These are phyloP conservation scores for Rhizopogon rudus DNA, from an alignment of 768 basidiomycete genomes.

Conservation along the genomic window DNA sequence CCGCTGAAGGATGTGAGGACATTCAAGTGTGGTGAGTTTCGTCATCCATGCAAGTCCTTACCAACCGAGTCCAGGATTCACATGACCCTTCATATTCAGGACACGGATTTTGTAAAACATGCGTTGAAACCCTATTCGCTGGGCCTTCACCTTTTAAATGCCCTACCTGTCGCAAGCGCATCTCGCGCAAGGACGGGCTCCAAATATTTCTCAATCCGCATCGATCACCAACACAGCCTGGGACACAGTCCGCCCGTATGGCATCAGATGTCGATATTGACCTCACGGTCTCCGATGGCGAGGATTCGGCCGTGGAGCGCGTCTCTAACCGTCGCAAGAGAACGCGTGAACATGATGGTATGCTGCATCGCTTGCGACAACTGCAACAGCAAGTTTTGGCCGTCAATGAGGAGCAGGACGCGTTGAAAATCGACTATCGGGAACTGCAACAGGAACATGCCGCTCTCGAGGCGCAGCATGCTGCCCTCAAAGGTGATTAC, in stretches of 20 bases:
- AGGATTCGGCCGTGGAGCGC: neutral
- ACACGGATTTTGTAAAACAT: constrained; percentile 28
- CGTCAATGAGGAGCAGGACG: neutral
- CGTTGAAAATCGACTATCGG: neutral
- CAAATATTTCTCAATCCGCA: constrained; percentile 21
- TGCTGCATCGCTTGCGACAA: neutral
- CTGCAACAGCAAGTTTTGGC: neutral
- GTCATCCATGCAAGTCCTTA: neutral
- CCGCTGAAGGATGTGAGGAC: constrained; percentile 21
- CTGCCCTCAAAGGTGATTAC: neutral
- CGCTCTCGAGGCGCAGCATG: constrained; percentile 10
- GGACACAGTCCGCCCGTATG: neutral
- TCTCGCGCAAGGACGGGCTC: constrained; percentile 22
- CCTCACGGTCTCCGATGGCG: neutral
- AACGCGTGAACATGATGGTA: neutral
- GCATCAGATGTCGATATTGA: constrained; percentile 1
- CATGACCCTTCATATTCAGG: constrained; percentile 16
- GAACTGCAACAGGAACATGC: constrained; percentile 11
- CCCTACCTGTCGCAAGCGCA: constrained; percentile 25
- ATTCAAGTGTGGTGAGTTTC: constrained; percentile 24
- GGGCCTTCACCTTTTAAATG: constrained; percentile 10
- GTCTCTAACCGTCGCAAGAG: constrained; percentile 3
- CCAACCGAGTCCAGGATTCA: neutral
- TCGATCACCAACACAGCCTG: constrained; percentile 6
- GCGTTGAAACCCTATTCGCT: constrained; percentile 18